A percentile compares a stretch with the other conserved stretches of the same genome.
These are phyloP conservation scores for Pecoramyces ruminantium DNA, from an alignment of 192 early-diverging fungal species.

Conservation along the genomic window DNA sequence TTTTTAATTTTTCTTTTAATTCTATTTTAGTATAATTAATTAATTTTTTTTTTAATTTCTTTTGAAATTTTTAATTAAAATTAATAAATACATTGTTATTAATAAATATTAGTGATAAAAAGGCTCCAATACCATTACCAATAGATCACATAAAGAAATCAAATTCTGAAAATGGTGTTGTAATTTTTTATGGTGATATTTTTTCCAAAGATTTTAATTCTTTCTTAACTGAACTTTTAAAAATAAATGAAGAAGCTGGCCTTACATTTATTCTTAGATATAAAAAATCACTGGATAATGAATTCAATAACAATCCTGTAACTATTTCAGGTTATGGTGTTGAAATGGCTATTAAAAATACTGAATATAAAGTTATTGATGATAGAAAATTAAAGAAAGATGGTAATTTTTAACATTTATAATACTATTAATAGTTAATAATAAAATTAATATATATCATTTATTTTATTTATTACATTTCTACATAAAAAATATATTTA, in stretches of 20 bases:
- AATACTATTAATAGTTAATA: no score
- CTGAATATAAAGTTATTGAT: slow-evolving; percentile 91
- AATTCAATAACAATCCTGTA: neutral
- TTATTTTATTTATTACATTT: no score
- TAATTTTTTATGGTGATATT: slow-evolving; percentile 65
- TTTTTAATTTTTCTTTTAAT: no score
- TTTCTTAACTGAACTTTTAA: slow-evolving; percentile 33
- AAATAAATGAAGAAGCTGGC: slow-evolving; percentile 21
- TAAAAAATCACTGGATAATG: slow-evolving; percentile 15
- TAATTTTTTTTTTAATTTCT: no score
- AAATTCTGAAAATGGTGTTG: slow-evolving; percentile 12
- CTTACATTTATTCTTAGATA: slow-evolving; percentile 60
- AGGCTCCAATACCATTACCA: neutral
- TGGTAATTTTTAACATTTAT: neutral
- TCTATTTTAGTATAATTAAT: no score
- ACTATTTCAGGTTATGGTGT: slow-evolving; percentile 81
- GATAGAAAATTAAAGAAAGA: slow-evolving; percentile 52
- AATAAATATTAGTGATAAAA: no score
- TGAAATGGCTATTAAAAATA: slow-evolving; percentile 84
- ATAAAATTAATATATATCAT: no score
- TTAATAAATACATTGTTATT: no score
- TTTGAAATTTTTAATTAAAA: no score
- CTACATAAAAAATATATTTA: no score
- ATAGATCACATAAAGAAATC: neutral
- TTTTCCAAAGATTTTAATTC: slow-evolving; percentile 29